Evolutionary conservation across 1,284 basidiomycete genomes (phyloP).

Genomic region (Phlebopus sp.): DNA sequence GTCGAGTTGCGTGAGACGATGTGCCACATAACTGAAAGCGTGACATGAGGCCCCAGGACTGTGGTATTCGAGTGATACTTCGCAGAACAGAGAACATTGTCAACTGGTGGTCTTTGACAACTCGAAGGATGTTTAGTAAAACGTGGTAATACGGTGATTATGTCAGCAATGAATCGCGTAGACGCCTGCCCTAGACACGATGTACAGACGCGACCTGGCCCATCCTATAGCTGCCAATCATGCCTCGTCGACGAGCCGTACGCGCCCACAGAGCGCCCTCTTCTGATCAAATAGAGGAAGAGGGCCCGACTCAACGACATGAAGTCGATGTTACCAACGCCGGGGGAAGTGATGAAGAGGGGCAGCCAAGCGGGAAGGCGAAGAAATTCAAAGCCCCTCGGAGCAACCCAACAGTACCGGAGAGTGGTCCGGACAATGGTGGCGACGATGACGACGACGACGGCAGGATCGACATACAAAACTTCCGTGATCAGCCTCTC

Average conservation of each 20-base stretch:
- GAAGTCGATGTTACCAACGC: constrained; percentile 46
- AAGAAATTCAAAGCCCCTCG: constrained; percentile 34
- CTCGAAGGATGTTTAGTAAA: background rate
- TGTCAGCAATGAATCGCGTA: constrained; percentile 27
- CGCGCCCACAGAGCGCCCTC: constrained; percentile 41
- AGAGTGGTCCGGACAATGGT: constrained; percentile 21
- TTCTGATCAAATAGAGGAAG: constrained; percentile 63
- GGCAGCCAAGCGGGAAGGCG: constrained; percentile 40
- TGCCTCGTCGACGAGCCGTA: constrained; percentile 37
- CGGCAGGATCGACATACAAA: constrained; percentile 51
- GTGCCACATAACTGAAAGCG: constrained; percentile 14
- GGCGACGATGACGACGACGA: constrained; percentile 42
- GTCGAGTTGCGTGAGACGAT: constrained; percentile 37
- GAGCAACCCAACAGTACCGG: constrained; percentile 14
- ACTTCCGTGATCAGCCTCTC: constrained; percentile 63
- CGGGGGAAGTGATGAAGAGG: constrained; percentile 35
- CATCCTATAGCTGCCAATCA: no score
- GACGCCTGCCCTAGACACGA: constrained; percentile 36
- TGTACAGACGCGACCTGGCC: constrained; percentile 12
- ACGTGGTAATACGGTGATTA: constrained; percentile 1
- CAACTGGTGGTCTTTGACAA: background rate
- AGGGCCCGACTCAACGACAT: constrained; percentile 32
- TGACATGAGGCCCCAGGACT: constrained; percentile 17
- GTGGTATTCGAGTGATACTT: constrained; percentile 9
- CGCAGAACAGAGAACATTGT: constrained; percentile 27